Base-by-base conservation (phyloP, 164 flowering plant genomes). In the Annona cherimola region DNA sequence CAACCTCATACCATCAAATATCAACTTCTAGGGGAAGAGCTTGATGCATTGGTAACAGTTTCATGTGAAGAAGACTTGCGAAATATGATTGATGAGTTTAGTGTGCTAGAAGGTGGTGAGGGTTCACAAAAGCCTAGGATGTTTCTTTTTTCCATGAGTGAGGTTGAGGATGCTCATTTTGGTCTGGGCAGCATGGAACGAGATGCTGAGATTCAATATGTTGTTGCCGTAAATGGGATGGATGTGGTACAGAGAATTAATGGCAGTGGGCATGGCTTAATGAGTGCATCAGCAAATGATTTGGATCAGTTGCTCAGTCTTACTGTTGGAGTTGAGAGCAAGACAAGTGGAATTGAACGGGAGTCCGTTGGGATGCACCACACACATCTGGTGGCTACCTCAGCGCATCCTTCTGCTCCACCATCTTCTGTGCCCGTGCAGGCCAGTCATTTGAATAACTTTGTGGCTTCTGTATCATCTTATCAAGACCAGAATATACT, bases 1-100 rank as follows among this genome's bases (percentile, higher is more conserved):
- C 85, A 89, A 78, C 54, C 91, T 68, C 87, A 84, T 78, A 65
- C 79, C 1, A 87, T 92, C 71, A 94, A 89, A 74, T 94, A 94
- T 81, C 98, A 94, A 81, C 93, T 94, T 72, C 98, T 97, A 67
- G 98, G 97, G 35, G 98, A 94, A 76, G 97, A 94, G 71, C 92
- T 94, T 74, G 98, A 94, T 87, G 90, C 98, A 3, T 76, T 94
- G 81, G 97, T 94, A 46, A 90, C 98, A 57, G 97, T 94, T 26
- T 88, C 97, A 45, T 90, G 83, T 70, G 97, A 94, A 63, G 98
- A 94, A 80, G 98, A 94, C 83, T 77, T 92, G 69, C 97, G 87
- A 73, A 94, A 92, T 79, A 92, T 94, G 98, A 87, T 94, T 86
- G 98, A 94, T 73, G 98, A 94, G 76, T 89, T 86, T 55, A 81